Percentiles rank a stretch among this genome's conserved stretches.
Conservation (phyloP, 2,329 filamentous ascomycete genomes). For the Ascocoryne sarcoides region DNA sequence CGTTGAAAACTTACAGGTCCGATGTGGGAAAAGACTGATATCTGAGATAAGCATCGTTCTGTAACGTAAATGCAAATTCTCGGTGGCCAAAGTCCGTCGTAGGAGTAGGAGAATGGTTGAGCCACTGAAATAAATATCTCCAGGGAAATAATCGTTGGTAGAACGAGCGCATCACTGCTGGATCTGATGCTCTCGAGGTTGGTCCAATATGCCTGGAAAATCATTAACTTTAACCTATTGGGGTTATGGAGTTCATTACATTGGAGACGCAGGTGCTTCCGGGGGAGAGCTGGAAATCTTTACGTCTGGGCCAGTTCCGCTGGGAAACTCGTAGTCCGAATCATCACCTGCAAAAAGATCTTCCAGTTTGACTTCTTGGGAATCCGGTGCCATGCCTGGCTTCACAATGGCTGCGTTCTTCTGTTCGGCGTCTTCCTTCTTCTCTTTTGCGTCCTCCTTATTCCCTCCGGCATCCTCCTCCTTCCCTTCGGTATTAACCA, state of each 20-base stretch:
- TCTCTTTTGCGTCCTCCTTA: too few species aligned
- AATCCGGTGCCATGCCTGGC: slow-evolving; percentile 29
- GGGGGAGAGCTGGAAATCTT: slow-evolving; percentile 37
- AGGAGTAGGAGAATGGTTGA: slow-evolving; percentile 85
- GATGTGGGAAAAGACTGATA: slow-evolving; percentile 73
- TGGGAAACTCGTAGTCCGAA: slow-evolving; percentile 54
- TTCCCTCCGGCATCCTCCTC: background rate
- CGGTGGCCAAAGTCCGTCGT: slow-evolving; percentile 84
- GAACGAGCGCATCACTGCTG: slow-evolving; percentile 83
- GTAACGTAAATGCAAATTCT: slow-evolving; percentile 93
- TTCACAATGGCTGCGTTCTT: slow-evolving; percentile 9
- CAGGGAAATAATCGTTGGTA: slow-evolving; percentile 96
- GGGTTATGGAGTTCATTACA: slow-evolving; percentile 29
- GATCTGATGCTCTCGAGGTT: slow-evolving; percentile 52
- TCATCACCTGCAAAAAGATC: slow-evolving; percentile 51
- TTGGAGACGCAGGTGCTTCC: slow-evolving; percentile 34
- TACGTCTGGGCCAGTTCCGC: slow-evolving; percentile 32
- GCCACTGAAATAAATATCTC: slow-evolving; percentile 91
- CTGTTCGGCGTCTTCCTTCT: slow-evolving; percentile 3
- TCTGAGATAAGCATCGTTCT: slow-evolving; percentile 83
- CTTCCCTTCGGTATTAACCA: slow-evolving; percentile 16
- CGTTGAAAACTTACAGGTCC: slow-evolving; percentile 42
- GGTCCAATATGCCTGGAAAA: slow-evolving; percentile 28
- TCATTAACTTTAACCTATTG: slow-evolving; percentile 1
- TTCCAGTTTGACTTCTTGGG: slow-evolving; percentile 46